Percentiles rank a stretch among this genome's conserved stretches.
phyloP scores from a whole-genome alignment of 163 green algal species.

The Chlamydomonas reinhardtii region DNA sequence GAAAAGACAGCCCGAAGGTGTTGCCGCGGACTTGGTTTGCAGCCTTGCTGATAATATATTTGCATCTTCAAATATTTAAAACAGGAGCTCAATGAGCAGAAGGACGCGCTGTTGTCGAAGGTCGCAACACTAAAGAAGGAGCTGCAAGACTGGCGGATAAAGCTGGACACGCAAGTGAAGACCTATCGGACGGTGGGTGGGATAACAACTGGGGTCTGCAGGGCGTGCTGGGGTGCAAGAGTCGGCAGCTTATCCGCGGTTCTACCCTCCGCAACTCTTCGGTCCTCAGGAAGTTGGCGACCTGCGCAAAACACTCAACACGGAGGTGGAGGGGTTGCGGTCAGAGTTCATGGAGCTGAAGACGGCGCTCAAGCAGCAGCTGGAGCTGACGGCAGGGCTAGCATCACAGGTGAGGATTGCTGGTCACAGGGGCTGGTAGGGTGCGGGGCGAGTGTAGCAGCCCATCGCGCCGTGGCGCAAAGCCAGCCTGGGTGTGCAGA shows the following conservation, averaged over 20 bases:
- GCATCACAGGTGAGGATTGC: conserved; percentile 27
- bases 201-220: too few species aligned
- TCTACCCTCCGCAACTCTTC: too few species aligned
- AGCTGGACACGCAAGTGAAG: conserved; percentile 82
- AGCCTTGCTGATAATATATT: not conserved
- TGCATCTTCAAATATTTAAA: not conserved
- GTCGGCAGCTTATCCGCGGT: too few species aligned
- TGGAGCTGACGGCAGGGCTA: conserved; percentile 67
- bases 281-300: conserved; percentile 71
- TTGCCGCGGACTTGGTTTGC: not conserved
- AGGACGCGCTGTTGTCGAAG: conserved; percentile 80
- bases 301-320: conserved; percentile 71
- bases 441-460: not conserved
- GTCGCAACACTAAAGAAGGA: conserved; percentile 82
- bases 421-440: not conserved
- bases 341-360: conserved; percentile 73
- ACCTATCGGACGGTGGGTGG: conserved; percentile 65
- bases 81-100: conserved; percentile 75
- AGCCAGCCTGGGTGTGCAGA: too few species aligned
- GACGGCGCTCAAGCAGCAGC: conserved; percentile 74
- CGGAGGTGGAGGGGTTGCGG: conserved; percentile 74
- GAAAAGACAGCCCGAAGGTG: not conserved
- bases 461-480: too few species aligned
- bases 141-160: conserved; percentile 80
- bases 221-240: too few species aligned